Evolutionary conservation across 306 rosid species (phyloP).

Genomic region (Cajanus cajan): DNA sequence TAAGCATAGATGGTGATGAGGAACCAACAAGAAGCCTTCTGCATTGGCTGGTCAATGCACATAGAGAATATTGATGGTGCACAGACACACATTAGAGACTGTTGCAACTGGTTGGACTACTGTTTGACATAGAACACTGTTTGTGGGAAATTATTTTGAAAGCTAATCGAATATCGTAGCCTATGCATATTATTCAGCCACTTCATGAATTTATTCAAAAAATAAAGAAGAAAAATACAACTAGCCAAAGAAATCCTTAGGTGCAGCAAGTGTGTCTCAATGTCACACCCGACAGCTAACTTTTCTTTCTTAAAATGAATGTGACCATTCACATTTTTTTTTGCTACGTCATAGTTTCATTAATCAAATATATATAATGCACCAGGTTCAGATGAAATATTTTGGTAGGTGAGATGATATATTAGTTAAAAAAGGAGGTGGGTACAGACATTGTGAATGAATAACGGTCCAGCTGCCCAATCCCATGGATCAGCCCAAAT

Average conservation of each 20-base stretch:
- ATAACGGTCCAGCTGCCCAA: constrained; percentile 9
- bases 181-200: constrained; percentile 6
- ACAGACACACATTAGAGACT: background rate
- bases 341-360: no score
- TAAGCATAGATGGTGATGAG: background rate
- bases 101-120: background rate
- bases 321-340: no score
- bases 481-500: background rate
- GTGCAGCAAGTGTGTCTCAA: no score
- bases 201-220: background rate
- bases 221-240: no score
- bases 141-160: background rate
- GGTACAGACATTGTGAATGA: background rate
- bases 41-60: background rate
- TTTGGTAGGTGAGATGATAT: background rate
- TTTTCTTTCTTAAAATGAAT: no score
- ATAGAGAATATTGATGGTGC: constrained; percentile 12
- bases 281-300: no score
- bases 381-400: no score
- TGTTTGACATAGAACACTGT: background rate
- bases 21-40: constrained; percentile 11
- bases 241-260: no score
- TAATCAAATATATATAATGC: no score
- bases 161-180: background rate
- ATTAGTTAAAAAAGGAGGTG: background rate